phyloP scores from a whole-genome alignment of 106 monocot genomes.

The Triglochin maritima region DNA sequence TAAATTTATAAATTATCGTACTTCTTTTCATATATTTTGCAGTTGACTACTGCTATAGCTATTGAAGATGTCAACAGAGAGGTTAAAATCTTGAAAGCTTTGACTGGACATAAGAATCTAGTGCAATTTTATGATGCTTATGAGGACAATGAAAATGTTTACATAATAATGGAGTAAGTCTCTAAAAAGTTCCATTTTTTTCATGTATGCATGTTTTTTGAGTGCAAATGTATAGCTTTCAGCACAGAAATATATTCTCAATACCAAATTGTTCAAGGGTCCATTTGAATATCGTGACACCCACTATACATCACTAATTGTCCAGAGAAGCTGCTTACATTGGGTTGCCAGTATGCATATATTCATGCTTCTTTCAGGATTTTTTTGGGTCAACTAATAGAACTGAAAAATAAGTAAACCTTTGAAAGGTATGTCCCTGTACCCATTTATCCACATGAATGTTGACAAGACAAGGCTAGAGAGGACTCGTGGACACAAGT shows the following conservation, averaged over 20 bases:
- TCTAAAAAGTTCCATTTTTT: not conserved
- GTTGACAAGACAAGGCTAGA: no score
- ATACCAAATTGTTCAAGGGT: not conserved
- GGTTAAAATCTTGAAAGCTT: slow-evolving; percentile 64
- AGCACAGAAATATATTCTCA: not conserved
- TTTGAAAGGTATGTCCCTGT: no score
- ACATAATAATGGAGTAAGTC: slow-evolving; percentile 84
- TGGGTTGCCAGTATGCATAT: no score
- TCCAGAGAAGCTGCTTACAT: no score
- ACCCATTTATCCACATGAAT: no score
- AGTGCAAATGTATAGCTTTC: not conserved
- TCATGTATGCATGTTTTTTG: not conserved
- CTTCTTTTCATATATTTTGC: slow-evolving; percentile 9
- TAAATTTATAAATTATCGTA: not conserved
- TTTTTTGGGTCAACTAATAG: no score
- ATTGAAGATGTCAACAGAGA: slow-evolving; percentile 77
- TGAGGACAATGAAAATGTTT: slow-evolving; percentile 76
- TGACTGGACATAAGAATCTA: slow-evolving; percentile 56
- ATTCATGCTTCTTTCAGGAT: no score
- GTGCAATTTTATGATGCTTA: slow-evolving; percentile 69
- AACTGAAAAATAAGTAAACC: no score
- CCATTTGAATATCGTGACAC: no score
- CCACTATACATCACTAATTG: no score
- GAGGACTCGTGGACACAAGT: no score
- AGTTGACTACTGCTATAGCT: slow-evolving; percentile 79